phyloP scores from a whole-genome alignment of 2,329 filamentous ascomycete genomes.

The Harringtonia lauricola region DNA sequence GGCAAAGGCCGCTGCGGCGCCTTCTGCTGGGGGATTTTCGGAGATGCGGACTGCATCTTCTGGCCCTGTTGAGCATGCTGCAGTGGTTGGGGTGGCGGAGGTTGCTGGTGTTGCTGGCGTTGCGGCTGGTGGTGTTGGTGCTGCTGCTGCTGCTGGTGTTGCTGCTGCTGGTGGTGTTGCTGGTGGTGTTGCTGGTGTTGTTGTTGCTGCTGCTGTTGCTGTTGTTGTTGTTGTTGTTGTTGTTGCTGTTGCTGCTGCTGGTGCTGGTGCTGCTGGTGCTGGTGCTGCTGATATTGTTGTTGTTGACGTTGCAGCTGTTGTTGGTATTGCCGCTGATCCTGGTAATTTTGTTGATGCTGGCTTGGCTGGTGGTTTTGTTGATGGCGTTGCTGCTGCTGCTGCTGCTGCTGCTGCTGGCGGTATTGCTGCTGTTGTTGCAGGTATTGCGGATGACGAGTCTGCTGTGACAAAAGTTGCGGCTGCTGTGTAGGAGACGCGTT shows the following conservation, averaged over 20 bases:
- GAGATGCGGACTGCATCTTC: neutral
- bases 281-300: conserved; percentile 12
- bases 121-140: conserved; percentile 8
- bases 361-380: conserved; percentile 11
- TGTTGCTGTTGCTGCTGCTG: conserved; percentile 14
- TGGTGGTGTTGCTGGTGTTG: conserved; percentile 12
- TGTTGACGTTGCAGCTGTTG: conserved; percentile 6
- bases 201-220: conserved; percentile 14
- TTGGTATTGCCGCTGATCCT: conserved; percentile 9
- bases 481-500: conserved; percentile 7
- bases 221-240: conserved; percentile 17
- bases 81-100: conserved; percentile 11
- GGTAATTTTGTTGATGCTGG: conserved; percentile 12
- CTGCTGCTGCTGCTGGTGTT: conserved; percentile 13
- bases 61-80: conserved; percentile 3
- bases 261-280: conserved; percentile 12
- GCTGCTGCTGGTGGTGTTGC: conserved; percentile 12
- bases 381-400: conserved; percentile 13
- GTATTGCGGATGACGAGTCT: conserved; percentile 11
- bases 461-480: conserved; percentile 15
- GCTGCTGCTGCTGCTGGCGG: conserved; percentile 15
- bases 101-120: conserved; percentile 6
- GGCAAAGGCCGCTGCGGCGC: conserved; percentile 7
- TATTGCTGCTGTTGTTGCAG: conserved; percentile 13
- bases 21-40: neutral